Percentiles rank a stretch among this genome's conserved stretches.
These are phyloP conservation scores for Pulveroboletus ravenelii DNA, from an alignment of 768 basidiomycete species.

Conservation along the genomic window DNA sequence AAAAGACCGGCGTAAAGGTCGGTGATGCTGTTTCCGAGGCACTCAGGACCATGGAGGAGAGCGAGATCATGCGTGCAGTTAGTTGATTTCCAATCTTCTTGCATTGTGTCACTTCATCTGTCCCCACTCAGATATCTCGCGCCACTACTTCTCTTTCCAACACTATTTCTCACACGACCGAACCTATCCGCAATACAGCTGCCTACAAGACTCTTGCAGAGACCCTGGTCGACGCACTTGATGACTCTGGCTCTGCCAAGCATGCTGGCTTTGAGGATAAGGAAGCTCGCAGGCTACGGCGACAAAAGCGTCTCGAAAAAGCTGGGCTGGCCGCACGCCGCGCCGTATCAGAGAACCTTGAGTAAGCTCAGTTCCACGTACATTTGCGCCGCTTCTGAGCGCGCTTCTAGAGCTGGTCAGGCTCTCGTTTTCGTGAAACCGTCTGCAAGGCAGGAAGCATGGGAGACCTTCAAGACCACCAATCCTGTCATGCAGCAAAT, in stretches of 20 bases:
- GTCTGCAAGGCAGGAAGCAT: slow-evolving; percentile 71
- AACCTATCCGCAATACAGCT: slow-evolving; percentile 93
- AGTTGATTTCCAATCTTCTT: slow-evolving; percentile 24
- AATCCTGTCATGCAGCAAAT: slow-evolving; percentile 70
- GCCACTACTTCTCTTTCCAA: slow-evolving; percentile 83
- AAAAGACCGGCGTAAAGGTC: slow-evolving; percentile 83
- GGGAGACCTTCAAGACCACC: slow-evolving; percentile 74
- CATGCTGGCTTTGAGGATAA: slow-evolving; percentile 96
- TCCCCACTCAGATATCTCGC: slow-evolving; percentile 61
- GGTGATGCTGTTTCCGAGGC: slow-evolving; percentile 93
- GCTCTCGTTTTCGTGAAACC: slow-evolving; percentile 82
- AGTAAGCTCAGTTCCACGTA: slow-evolving; percentile 49
- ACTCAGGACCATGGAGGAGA: slow-evolving; percentile 90
- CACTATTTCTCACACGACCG: slow-evolving; percentile 84
- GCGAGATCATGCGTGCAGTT: slow-evolving; percentile 84
- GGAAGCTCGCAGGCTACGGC: slow-evolving; percentile 76
- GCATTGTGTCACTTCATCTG: background rate
- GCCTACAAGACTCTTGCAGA: slow-evolving; percentile 92
- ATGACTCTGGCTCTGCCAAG: slow-evolving; percentile 89
- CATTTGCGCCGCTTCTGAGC: background rate
- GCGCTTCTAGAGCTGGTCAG: slow-evolving; percentile 69
- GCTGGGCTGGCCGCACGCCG: slow-evolving; percentile 59
- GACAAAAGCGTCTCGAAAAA: slow-evolving; percentile 79
- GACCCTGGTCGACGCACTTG: slow-evolving; percentile 85
- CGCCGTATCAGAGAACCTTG: slow-evolving; percentile 66